phyloP scores from a whole-genome alignment of 1,284 basidiomycete genomes.

The Takashimella koratensis region DNA sequence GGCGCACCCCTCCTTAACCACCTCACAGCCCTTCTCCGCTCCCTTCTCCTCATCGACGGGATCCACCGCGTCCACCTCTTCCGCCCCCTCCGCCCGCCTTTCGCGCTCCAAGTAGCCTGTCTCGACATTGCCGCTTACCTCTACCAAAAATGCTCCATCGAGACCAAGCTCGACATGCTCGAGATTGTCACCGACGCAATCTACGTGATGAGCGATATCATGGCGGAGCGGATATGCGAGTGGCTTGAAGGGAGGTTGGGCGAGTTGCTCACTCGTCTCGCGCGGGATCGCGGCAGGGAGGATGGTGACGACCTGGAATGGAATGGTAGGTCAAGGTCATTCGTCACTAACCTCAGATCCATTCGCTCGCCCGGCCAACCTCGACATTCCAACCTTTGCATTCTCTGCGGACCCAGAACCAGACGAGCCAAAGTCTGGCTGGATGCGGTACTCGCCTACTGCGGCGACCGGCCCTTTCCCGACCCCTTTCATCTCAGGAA shows the following conservation, averaged over 20 bases:
- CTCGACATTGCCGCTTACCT: conserved; percentile 46
- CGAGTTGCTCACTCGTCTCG: conserved; percentile 23
- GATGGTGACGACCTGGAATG: conserved; percentile 5
- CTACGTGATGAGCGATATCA: conserved; percentile 39
- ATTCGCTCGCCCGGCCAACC: conserved; percentile 1
- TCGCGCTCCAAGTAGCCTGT: conserved; percentile 39
- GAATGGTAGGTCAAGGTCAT: conserved; percentile 9
- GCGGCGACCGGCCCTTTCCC: conserved; percentile 10
- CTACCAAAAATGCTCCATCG: conserved; percentile 48
- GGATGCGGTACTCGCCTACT: conserved; percentile 32
- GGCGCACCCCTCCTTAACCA: conserved; percentile 19
- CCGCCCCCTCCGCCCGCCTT: conserved; percentile 32
- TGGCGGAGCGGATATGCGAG: conserved; percentile 51
- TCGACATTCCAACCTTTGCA: conserved; percentile 14
- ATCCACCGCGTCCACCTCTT: conserved; percentile 26
- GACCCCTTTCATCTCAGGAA: conserved; percentile 15
- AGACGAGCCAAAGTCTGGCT: conserved; percentile 14
- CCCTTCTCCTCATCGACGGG: conserved; percentile 31
- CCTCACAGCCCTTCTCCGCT: conserved; percentile 15
- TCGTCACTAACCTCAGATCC: conserved; percentile 9
- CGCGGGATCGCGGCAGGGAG: conserved; percentile 14
- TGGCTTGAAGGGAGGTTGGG: conserved; percentile 47
- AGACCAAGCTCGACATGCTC: conserved; percentile 41
- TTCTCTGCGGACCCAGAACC: conserved; percentile 11
- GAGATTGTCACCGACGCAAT: conserved; percentile 34